These are phyloP conservation scores for Cotoneaster glaucophyllus DNA, from an alignment of 306 rosid species.

Conservation along the genomic window DNA sequence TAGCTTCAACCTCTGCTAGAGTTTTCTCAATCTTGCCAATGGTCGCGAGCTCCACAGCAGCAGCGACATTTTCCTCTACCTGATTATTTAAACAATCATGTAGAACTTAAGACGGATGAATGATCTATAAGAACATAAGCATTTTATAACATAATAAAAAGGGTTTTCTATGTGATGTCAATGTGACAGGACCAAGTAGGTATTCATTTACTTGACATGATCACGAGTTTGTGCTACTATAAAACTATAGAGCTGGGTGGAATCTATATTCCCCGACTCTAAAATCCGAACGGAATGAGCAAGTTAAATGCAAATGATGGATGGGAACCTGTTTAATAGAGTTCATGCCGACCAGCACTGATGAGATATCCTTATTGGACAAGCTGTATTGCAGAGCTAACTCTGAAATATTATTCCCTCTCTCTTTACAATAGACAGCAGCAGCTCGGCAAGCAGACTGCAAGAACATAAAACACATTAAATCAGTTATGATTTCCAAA, in stretches of 20 bases:
- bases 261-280: not conserved
- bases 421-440: constrained; percentile 55
- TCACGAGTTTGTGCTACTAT: not conserved
- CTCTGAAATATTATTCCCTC: constrained; percentile 76
- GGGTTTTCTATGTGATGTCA: not conserved
- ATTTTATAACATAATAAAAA: not conserved
- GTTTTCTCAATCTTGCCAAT: constrained; percentile 56
- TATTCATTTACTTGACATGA: not conserved
- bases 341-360: constrained; percentile 90
- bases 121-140: not conserved
- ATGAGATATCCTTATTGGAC: constrained; percentile 72
- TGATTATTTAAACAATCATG: constrained; percentile 2
- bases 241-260: not conserved
- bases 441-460: constrained; percentile 88
- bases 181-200: not conserved
- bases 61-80: constrained; percentile 87
- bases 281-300: not conserved
- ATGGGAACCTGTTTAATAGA: no score
- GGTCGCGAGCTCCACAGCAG: constrained; percentile 59
- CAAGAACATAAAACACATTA: constrained; percentile 11
- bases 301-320: no score
- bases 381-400: constrained; percentile 94
- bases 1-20: constrained; percentile 63
- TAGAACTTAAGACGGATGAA: not conserved
- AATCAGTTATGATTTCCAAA: constrained; percentile 8